A percentile compares a stretch with the other conserved stretches of the same genome.
Evolutionary conservation across 257 asterid species (phyloP).

Genomic region (Solanum chiquidenum): DNA sequence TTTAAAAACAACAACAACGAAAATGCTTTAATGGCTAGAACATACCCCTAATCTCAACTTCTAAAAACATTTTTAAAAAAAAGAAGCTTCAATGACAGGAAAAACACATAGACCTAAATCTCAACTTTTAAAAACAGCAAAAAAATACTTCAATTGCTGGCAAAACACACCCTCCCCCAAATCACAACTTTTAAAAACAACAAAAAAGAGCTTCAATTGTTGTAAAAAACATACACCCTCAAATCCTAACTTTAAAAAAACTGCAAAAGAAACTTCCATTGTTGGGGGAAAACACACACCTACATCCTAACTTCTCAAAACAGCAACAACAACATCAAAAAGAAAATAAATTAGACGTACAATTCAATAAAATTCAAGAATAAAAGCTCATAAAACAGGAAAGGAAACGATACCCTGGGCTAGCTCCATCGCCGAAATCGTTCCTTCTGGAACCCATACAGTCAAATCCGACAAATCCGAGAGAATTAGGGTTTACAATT

Average conservation of each 20-base stretch:
- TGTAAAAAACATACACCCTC: neutral
- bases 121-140: too few relatives aligned
- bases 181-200: neutral
- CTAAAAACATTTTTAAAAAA: too few relatives aligned
- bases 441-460: conserved; percentile 61
- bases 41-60: too few relatives aligned
- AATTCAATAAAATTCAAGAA: neutral
- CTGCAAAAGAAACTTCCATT: too few relatives aligned
- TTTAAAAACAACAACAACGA: too few relatives aligned
- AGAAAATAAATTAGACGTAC: neutral
- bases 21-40: too few relatives aligned
- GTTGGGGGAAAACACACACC: neutral
- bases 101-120: too few relatives aligned
- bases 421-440: conserved; percentile 86
- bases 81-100: too few relatives aligned
- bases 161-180: neutral
- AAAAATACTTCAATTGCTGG: too few relatives aligned
- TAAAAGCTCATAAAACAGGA: neutral
- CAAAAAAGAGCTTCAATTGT: too few relatives aligned
- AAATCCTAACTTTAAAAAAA: too few relatives aligned
- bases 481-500: too few relatives aligned
- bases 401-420: conserved; percentile 55
- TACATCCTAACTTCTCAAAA: neutral
- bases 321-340: neutral
- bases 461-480: neutral